Base-by-base conservation (phyloP, 2,329 filamentous ascomycete species). In the Cercospora brassicicola region DNA sequence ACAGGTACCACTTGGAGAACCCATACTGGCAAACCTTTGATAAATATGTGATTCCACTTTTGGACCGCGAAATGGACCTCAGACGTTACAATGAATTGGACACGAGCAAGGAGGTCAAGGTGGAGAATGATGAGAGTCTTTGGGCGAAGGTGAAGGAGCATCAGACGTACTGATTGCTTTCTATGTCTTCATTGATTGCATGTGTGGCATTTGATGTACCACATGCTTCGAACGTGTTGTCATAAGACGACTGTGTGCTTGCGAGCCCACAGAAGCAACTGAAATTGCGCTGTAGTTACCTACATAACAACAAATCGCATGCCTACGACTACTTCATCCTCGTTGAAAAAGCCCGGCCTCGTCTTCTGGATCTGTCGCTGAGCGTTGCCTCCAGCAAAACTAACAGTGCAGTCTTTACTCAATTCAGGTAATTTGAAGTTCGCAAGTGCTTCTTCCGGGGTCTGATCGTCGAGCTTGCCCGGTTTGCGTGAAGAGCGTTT, bases 21-120 rank as follows among this genome's bases (percentile, higher is more conserved):
- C 89, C 89, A 0, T 91, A 91, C 83, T 91, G 89, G 89, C 86
- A 91, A 82, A 91, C 90, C 0, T 92, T 92, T 74, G 90, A 92
- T 77, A 88, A 89, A 5, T 92, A 91, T 74, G 90, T 92, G 31
- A 82, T 88, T 59, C 90, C 90, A 2, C 76, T 92, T 67, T 80
- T 93, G 61, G 89, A 88, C 72, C 85, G 84, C 76, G 84, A 86
- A 8, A 92, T 92, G 89, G 90, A 92, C 77, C 78, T 92, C 69
- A 82, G 89, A 64, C 82, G 90, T 56, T 85, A 87, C 71, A 87
- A 91, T 77, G 90, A 93, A 79, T 28, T 64, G 36, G 87, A 90
- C 70, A 87, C 85, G 7, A 83, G 79, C 71, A 81, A 83, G 67
- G 70, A 75, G 65, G 75, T 79, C 15, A 67, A 67, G 15, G 77